Conservation (phyloP, 257 asterid genomes). For the Haberlea rhodopensis region DNA sequence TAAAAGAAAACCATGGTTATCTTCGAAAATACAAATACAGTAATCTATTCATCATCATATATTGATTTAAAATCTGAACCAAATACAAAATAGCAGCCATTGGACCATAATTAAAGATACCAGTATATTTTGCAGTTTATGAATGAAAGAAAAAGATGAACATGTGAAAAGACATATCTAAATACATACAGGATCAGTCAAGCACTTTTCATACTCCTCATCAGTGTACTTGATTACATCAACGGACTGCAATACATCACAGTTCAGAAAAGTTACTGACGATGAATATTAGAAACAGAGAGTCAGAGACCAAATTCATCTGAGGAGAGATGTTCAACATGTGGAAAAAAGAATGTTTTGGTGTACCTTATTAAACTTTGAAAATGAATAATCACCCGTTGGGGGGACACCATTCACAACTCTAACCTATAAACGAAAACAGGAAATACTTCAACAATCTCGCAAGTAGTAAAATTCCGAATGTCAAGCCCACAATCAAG, state of each 20-base stretch:
- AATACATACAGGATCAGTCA: slow-evolving; percentile 67
- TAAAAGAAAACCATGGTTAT: background rate
- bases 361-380: slow-evolving; percentile 85
- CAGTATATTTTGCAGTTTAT: background rate
- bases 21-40: slow-evolving; percentile 1
- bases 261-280: slow-evolving; percentile 20
- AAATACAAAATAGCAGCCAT: background rate
- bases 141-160: background rate
- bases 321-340: background rate
- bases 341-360: background rate
- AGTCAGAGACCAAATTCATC: background rate
- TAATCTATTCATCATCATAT: too few relatives aligned
- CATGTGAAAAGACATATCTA: slow-evolving; percentile 9
- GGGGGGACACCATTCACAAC: slow-evolving; percentile 94
- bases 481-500: slow-evolving; percentile 2
- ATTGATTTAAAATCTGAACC: slow-evolving; percentile 12
- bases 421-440: slow-evolving; percentile 61
- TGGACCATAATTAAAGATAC: background rate
- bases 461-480: background rate
- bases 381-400: slow-evolving; percentile 89
- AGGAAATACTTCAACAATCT: slow-evolving; percentile 14
- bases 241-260: slow-evolving; percentile 61
- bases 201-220: slow-evolving; percentile 89
- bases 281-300: slow-evolving; percentile 12
- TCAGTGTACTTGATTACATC: slow-evolving; percentile 86